Evolutionary conservation across 257 asterid genomes (phyloP).

Genomic region (Agastache rugosa): DNA sequence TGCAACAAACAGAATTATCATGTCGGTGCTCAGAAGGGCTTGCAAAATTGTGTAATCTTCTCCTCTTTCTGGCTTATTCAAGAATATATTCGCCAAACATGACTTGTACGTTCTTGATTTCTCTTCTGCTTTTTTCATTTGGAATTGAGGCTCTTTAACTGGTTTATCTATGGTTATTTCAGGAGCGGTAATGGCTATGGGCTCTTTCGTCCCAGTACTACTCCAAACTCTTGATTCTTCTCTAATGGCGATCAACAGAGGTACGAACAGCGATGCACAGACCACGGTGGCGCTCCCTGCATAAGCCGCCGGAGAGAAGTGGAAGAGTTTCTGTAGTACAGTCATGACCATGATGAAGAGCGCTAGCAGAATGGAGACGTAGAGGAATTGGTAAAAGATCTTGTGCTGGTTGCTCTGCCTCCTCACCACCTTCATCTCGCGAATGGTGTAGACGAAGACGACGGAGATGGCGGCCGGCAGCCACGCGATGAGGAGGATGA

Average conservation of each 20-base stretch:
- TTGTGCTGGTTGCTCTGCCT: conserved; percentile 40
- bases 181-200: conserved; percentile 13
- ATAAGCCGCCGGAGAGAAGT: conserved; percentile 63
- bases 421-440: conserved; percentile 61
- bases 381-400: conserved; percentile 60
- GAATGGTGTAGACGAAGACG: conserved; percentile 74
- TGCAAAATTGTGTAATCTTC: conserved; percentile 73
- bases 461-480: conserved; percentile 87
- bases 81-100: conserved; percentile 44
- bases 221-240: conserved; percentile 56
- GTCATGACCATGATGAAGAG: conserved; percentile 77
- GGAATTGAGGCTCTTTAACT: not conserved
- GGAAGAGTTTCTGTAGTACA: conserved; percentile 48
- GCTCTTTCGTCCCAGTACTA: conserved; percentile 3
- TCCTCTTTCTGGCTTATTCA: conserved; percentile 70
- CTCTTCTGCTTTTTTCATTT: not conserved
- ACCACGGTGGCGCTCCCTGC: conserved; percentile 70
- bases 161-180: conserved; percentile 34
- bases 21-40: conserved; percentile 73
- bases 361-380: conserved; percentile 61
- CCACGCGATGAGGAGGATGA: conserved; percentile 85
- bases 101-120: conserved; percentile 5
- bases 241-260: conserved; percentile 59
- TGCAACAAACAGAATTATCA: conserved; percentile 62
- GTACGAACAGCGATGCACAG: conserved; percentile 61